Conservation (phyloP, 495 filamentous ascomycete species). For the Aspergillus avenaceus region DNA sequence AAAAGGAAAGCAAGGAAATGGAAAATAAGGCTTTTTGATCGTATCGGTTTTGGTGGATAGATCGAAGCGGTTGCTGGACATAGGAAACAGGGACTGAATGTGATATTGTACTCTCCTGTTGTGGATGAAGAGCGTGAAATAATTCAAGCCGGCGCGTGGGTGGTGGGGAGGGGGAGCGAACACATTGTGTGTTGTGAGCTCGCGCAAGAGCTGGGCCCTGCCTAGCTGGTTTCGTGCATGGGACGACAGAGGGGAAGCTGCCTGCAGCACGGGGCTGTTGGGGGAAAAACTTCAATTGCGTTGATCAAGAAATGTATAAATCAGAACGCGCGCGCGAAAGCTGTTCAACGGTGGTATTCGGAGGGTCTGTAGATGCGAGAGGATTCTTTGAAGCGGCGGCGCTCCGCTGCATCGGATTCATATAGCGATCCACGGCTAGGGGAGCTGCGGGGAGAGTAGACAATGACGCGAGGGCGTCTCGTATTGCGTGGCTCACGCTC, state of each 20-base stretch:
- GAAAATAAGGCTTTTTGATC: neutral
- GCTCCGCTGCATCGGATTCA: constrained; percentile 32
- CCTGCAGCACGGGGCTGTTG: neutral
- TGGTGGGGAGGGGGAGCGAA: too few species aligned
- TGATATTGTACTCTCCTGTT: too few species aligned
- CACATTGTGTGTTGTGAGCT: neutral
- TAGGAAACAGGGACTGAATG: too few species aligned
- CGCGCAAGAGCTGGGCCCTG: neutral
- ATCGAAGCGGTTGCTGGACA: neutral
- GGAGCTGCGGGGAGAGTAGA: constrained; percentile 35
- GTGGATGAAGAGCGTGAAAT: too few species aligned
- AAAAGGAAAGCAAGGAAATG: neutral
- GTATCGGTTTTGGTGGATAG: neutral
- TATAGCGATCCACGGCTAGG: constrained; percentile 43
- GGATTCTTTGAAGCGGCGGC: constrained; percentile 30
- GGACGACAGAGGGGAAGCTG: neutral
- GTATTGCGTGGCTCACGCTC: constrained; percentile 29
- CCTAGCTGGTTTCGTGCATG: neutral
- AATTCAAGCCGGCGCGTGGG: too few species aligned
- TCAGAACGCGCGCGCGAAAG: too few species aligned
- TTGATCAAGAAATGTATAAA: neutral
- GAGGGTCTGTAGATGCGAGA: constrained; percentile 25
- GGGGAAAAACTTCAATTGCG: neutral
- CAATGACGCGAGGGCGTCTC: constrained; percentile 30
- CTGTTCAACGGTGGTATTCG: constrained; percentile 35